Percentiles rank a stretch among this genome's conserved stretches.
These are phyloP conservation scores for Hygrophoropsis aurantiaca DNA, from an alignment of 768 basidiomycete genomes.

Conservation along the genomic window DNA sequence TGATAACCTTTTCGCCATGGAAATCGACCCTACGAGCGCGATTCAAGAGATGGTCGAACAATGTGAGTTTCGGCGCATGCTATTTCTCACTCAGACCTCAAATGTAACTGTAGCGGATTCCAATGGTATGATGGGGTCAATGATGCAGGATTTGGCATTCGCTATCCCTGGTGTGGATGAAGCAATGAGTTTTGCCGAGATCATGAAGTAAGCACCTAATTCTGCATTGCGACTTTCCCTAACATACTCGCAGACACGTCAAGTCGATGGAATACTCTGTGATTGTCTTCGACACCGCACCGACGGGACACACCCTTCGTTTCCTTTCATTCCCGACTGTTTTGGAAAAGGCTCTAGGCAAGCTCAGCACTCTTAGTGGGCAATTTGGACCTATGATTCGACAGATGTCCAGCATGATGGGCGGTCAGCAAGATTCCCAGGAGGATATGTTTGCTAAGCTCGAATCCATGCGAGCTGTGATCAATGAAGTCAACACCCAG, in stretches of 20 bases:
- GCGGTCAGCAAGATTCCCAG: conserved; percentile 83
- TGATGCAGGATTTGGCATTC: conserved; percentile 99
- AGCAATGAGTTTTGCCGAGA: conserved; percentile 99
- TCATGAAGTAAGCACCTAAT: conserved; percentile 83
- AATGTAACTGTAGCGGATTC: conserved; percentile 60
- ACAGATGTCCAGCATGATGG: conserved; percentile 96
- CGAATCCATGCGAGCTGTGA: conserved; percentile 94
- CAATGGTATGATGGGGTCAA: conserved; percentile 95
- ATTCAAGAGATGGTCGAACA: conserved; percentile 99
- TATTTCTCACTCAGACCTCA: conserved; percentile 2
- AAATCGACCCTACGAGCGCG: conserved; percentile 97
- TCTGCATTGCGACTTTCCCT: background rate
- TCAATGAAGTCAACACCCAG: conserved; percentile 98
- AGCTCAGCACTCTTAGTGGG: conserved; percentile 90
- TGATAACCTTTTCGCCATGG: conserved; percentile 96
- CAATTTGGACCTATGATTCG: conserved; percentile 97
- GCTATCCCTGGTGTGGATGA: conserved; percentile 99
- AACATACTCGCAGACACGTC: conserved; percentile 69
- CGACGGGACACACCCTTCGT: conserved; percentile 96
- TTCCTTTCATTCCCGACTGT: conserved; percentile 99
- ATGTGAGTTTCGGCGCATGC: conserved; percentile 50
- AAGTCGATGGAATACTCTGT: conserved; percentile 99
- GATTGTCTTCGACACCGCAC: conserved; percentile 98
- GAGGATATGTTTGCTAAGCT: conserved; percentile 99
- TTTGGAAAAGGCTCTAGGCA: conserved; percentile 94